Evolutionary conservation across 257 asterid genomes (phyloP).

Genomic region (Penstemon newberryi): DNA sequence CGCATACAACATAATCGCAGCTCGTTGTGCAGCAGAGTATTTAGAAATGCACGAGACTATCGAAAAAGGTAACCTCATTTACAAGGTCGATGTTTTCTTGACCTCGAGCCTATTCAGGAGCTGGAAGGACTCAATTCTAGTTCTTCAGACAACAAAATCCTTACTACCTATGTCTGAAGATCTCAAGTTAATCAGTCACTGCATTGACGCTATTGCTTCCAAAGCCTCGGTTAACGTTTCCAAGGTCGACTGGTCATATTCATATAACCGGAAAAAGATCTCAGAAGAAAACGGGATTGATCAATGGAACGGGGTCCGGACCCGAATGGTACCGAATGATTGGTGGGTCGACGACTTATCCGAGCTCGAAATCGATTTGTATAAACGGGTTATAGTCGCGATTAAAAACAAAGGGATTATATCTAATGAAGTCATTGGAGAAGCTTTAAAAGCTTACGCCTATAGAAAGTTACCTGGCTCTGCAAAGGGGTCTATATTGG

Average conservation of each 20-base stretch:
- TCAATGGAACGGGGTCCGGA: constrained; percentile 60
- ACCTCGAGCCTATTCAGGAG: constrained; percentile 76
- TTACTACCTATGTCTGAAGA: constrained; percentile 63
- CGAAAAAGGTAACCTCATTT: constrained; percentile 84
- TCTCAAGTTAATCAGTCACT: constrained; percentile 64
- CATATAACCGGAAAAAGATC: constrained; percentile 76
- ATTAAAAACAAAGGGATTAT: constrained; percentile 55
- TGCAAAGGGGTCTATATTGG: constrained; percentile 60
- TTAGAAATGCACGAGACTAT: constrained; percentile 77
- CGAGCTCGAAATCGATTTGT: constrained; percentile 82
- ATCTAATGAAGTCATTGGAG: constrained; percentile 75
- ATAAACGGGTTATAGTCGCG: constrained; percentile 51
- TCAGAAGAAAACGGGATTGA: constrained; percentile 70
- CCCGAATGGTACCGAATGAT: constrained; percentile 67
- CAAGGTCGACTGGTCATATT: constrained; percentile 87
- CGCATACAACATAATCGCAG: constrained; percentile 71
- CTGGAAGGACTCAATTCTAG: constrained; percentile 97
- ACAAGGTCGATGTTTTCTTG: constrained; percentile 88
- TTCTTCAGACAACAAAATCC: constrained; percentile 69
- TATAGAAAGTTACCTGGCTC: constrained; percentile 64
- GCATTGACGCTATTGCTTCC: constrained; percentile 78
- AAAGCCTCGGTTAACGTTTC: constrained; percentile 74
- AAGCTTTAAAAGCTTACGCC: constrained; percentile 86
- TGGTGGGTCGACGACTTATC: constrained; percentile 98
- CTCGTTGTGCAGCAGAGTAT: constrained; percentile 93